phyloP scores from a whole-genome alignment of 225 moss, liverwort and hornwort genomes.

The Physcomitrium patens region DNA sequence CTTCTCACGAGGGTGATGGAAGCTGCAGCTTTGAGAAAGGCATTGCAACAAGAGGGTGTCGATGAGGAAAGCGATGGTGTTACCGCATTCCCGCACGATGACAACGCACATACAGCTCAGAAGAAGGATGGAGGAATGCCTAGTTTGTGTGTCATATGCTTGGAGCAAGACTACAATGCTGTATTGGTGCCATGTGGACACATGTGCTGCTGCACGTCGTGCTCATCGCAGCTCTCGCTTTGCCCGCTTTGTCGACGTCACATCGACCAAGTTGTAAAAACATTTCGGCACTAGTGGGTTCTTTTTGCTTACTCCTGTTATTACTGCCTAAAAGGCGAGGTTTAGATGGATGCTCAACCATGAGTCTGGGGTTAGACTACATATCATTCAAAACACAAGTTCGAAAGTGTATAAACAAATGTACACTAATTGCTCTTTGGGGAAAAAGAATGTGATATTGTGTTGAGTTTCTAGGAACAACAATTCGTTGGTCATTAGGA shows the following conservation, averaged over 20 bases:
- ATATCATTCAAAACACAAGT: constrained; percentile 14
- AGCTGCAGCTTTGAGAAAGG: constrained; percentile 75
- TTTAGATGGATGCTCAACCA: not conserved
- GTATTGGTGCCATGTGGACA: constrained; percentile 97
- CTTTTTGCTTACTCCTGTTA: not conserved
- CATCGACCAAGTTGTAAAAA: constrained; percentile 85
- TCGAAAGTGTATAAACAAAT: constrained; percentile 12
- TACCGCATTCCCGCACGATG: constrained; percentile 46
- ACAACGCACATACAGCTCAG: constrained; percentile 22
- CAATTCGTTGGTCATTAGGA: constrained; percentile 3
- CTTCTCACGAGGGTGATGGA: constrained; percentile 88
- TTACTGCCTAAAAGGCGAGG: not conserved
- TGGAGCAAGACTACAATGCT: constrained; percentile 93
- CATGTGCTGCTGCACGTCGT: constrained; percentile 93
- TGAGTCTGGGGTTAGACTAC: not conserved
- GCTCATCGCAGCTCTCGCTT: constrained; percentile 81
- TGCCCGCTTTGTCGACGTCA: constrained; percentile 94
- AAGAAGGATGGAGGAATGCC: constrained; percentile 76
- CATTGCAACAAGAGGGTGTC: constrained; percentile 35
- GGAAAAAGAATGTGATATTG: not conserved
- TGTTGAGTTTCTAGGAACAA: constrained; percentile 12
- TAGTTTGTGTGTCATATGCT: constrained; percentile 93
- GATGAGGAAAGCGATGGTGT: constrained; percentile 43
- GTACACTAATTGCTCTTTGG: constrained; percentile 15
- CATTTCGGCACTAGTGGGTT: constrained; percentile 72